Base-by-base conservation (phyloP, 2,329 filamentous ascomycete species). In the Beauveria caledonica region DNA sequence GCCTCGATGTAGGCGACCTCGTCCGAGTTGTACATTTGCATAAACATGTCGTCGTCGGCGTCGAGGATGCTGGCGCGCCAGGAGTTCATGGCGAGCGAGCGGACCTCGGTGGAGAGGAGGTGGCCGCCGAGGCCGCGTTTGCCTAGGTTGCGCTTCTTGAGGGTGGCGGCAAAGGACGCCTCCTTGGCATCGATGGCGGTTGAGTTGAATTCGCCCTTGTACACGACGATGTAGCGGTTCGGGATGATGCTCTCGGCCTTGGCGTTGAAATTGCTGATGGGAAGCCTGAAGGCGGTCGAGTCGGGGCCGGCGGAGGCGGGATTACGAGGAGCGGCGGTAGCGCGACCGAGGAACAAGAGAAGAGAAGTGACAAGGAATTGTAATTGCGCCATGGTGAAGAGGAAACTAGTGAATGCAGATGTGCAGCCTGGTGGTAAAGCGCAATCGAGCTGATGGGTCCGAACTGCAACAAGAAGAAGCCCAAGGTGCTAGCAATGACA, bases 201-300 rank as follows among this genome's bases (percentile, higher is more conserved):
- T 23, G 78, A 73, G 63, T 73, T 74, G 65, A 77, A 78, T 60
- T 77, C 79, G 64, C 75, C 76, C 70, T 86, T 83, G 76, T 86
- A 87, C 61, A 87, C 83, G 59, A 87, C 83, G 63, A 88, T 86
- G 71, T 85, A 88, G 53, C 77, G 75, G 73, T 82, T 79, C 40
- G 80, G 73, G 52, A 86, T 78, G 62, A 80, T 71, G 66, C 83
- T 73, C 10, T 65, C 65, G 59, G 77, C 77, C 36, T 77, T 70
- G 2, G 76, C 69, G 68, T 85, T 86, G 66, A 72, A 70, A 66
- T 85, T 86, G 66, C 72, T 71, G 66, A 86, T 71, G 64, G 79
- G 77, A 15, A 81, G 67, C 42, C 74, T 74, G 36, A 72, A 71
- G 59, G 66, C 64, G 51, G 67, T 64, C 63, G 62, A 65, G 13